phyloP scores from a whole-genome alignment of 345 rosid genomes.

The Gossypium raimondii region DNA sequence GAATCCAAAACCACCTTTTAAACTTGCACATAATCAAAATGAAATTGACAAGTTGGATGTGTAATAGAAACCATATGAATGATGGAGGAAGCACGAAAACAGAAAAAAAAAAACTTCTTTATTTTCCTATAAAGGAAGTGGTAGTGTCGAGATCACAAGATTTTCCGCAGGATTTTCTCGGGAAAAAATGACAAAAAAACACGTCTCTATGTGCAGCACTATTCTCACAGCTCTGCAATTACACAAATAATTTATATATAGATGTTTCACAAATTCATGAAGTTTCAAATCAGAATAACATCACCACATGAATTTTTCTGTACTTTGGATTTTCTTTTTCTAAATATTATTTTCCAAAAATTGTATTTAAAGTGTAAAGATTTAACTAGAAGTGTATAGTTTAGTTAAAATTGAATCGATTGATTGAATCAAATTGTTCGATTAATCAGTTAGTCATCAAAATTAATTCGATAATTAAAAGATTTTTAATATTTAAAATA shows the following conservation, averaged over 20 bases:
- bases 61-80: conserved; percentile 1
- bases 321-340: not conserved
- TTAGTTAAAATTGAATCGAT: too few species aligned
- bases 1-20: too few species aligned
- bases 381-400: not conserved
- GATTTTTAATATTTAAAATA: too few species aligned
- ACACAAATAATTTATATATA: conserved; percentile 20
- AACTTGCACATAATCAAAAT: too few species aligned
- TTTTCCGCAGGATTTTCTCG: conserved; percentile 25
- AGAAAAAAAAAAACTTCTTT: conserved; percentile 10
- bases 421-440: too few species aligned
- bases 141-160: conserved; percentile 25
- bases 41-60: too few species aligned
- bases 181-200: conserved; percentile 22
- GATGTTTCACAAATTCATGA: conserved; percentile 15
- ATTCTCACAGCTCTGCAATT: conserved; percentile 18
- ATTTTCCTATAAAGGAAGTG: conserved; percentile 19
- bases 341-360: not conserved
- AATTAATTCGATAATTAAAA: too few species aligned
- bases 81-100: conserved; percentile 16
- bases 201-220: conserved; percentile 15
- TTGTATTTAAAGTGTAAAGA: not conserved
- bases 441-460: too few species aligned
- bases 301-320: conserved; percentile 5
- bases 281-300: conserved; percentile 31